phyloP scores from a whole-genome alignment of 805 yeast species.

The Saccharomycopsis guyanensis region DNA sequence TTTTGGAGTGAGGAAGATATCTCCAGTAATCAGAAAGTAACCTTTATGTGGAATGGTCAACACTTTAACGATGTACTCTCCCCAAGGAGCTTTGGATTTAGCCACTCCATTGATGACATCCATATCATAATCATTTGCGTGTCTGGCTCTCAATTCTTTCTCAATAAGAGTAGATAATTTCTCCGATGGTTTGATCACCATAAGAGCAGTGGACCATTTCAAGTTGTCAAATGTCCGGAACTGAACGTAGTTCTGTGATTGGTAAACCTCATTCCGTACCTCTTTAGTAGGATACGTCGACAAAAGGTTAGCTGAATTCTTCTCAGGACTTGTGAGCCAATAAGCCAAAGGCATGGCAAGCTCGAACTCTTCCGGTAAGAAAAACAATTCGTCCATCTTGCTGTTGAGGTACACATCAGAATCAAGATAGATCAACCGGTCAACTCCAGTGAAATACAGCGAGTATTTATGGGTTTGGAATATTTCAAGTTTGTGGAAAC shows the following conservation, averaged over 20 bases:
- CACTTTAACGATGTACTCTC: constrained; percentile 18
- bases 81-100: background rate
- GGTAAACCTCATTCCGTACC: constrained; percentile 7
- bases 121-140: constrained; percentile 43
- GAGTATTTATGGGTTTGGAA: constrained; percentile 32
- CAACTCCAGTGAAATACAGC: constrained; percentile 20
- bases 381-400: constrained; percentile 44
- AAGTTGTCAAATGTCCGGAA: constrained; percentile 11
- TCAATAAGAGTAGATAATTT: constrained; percentile 25
- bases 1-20: constrained; percentile 23
- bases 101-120: constrained; percentile 34
- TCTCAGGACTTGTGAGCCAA: constrained; percentile 16
- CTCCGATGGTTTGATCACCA: constrained; percentile 50
- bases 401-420: constrained; percentile 42
- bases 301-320: constrained; percentile 14
- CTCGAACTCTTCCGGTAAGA: constrained; percentile 37
- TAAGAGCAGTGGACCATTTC: constrained; percentile 28
- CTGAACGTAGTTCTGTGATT: constrained; percentile 2
- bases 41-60: constrained; percentile 42
- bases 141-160: constrained; percentile 25
- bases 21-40: constrained; percentile 47
- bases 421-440: constrained; percentile 50
- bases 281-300: constrained; percentile 5
- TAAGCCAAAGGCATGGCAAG: constrained; percentile 39
- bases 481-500: constrained; percentile 48